phyloP scores from a whole-genome alignment of 805 yeast genomes.

The Cyberlindnera saturnus region DNA sequence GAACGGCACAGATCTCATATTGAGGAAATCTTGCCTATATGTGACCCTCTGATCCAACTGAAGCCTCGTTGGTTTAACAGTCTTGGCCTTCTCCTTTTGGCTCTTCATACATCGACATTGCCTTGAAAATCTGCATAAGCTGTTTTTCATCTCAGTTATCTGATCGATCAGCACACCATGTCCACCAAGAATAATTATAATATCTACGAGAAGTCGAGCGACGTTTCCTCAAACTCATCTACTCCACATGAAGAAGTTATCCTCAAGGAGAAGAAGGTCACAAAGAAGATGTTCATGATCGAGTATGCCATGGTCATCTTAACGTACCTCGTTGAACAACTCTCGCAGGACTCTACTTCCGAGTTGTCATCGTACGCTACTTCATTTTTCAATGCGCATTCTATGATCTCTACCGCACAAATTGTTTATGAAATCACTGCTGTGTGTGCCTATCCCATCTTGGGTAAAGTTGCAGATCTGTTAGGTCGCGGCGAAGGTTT shows the following conservation, averaged over 20 bases:
- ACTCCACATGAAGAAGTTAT: not conserved
- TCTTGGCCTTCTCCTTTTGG: no score
- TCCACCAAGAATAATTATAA: no score
- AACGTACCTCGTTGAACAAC: slow-evolving; percentile 25
- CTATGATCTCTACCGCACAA: slow-evolving; percentile 31
- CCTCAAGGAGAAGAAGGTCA: slow-evolving; percentile 10
- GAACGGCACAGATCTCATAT: no score
- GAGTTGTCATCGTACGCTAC: slow-evolving; percentile 28
- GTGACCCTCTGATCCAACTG: no score
- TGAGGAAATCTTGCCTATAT: no score
- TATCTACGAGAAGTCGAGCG: no score
- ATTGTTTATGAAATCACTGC: slow-evolving; percentile 33
- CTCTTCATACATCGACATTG: no score
- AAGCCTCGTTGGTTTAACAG: no score
- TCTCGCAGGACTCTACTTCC: slow-evolving; percentile 24
- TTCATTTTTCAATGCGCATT: slow-evolving; percentile 31
- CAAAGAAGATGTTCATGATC: slow-evolving; percentile 16
- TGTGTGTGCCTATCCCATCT: slow-evolving; percentile 31
- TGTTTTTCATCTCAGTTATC: no score
- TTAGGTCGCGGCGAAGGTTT: slow-evolving; percentile 35
- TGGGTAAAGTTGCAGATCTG: slow-evolving; percentile 33
- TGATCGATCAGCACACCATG: no score
- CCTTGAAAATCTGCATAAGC: no score
- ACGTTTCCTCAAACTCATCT: no score
- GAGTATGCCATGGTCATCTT: slow-evolving; percentile 23